Evolutionary conservation across 192 early-diverging fungal genomes (phyloP).

Genomic region (Anaeromyces robustus): DNA sequence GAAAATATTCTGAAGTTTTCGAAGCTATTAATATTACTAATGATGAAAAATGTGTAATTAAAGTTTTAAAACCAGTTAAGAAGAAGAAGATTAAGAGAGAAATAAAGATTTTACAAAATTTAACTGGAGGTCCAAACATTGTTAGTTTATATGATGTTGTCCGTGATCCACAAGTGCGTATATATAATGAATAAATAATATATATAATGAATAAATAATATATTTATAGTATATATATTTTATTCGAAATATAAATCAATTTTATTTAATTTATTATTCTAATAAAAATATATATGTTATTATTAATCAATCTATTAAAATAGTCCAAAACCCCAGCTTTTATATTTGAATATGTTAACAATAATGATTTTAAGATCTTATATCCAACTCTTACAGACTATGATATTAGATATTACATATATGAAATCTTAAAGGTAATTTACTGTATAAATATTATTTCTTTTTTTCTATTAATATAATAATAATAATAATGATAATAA

Average conservation of each 20-base stretch:
- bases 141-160: constrained; percentile 87
- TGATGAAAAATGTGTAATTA: constrained; percentile 86
- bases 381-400: constrained; percentile 89
- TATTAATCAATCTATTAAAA: not conserved
- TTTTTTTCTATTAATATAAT: no score
- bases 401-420: constrained; percentile 94
- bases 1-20: constrained; percentile 99
- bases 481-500: no score
- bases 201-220: no score
- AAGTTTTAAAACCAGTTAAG: constrained; percentile 98
- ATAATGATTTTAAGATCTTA: constrained; percentile 90
- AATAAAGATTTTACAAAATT: constrained; percentile 96
- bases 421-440: constrained; percentile 85
- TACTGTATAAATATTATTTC: no score
- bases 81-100: constrained; percentile 99
- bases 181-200: not conserved
- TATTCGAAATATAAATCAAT: not conserved
- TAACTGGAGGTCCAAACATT: constrained; percentile 86
- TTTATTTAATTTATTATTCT: not conserved
- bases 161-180: constrained; percentile 67
- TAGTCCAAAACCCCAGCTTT: constrained; percentile 90
- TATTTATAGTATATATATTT: not conserved
- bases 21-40: constrained; percentile 89
- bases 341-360: constrained; percentile 94
- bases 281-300: not conserved